Base-by-base conservation (phyloP, 192 early-diverging fungal species). In the Rhizophlyctis rosea region DNA sequence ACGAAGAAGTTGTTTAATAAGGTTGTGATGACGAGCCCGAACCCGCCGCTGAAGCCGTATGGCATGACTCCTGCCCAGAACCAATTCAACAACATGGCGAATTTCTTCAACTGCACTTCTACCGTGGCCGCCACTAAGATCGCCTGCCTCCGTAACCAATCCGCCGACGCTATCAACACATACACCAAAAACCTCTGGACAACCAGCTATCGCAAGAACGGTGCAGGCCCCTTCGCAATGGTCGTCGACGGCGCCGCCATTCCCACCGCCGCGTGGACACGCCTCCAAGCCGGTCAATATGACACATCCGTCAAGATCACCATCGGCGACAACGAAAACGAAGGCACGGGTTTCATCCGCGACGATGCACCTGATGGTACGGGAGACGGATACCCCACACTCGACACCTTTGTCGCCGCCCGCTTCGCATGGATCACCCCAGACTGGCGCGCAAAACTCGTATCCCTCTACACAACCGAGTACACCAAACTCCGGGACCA, bases 71-170 rank as follows among this genome's bases (percentile, higher is more conserved):
- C 47, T 18, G 59, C 59, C 21, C 59, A 60, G 29, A 18, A 13
- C 14, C 44, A 14, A 21, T 60, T 60, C 59, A 47, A 60, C 23
- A 49, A 60, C 1, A 16, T 60, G n/a, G 59, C 29, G 23, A 60
- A 34, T 24, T 7, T 47, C 36, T n/a, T 60, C 59, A 58, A 58
- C 56, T 58, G 34, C 3, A n/a, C 56, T 16, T n/a, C 23, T 16
- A 25, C 25, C n/a, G n/a, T 9, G 16, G 52, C 16, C 14, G 24
- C 24, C n/a, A 28, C 16, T 28, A 54, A 16, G 0, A 25, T 54
- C 52, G 52, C 14, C 1, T 54, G 52, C 2, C 24, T 54, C 16
- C 14, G 52, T 14, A 14, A 21, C 16, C 18, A 21, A 14, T 23
- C 52, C 24, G 27, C 16, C 1, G 14, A 14, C 24, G 24, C 18